Evolutionary conservation across 78 protist genomes (phyloP).

Genomic region (Polysphondylium violaceum): DNA sequence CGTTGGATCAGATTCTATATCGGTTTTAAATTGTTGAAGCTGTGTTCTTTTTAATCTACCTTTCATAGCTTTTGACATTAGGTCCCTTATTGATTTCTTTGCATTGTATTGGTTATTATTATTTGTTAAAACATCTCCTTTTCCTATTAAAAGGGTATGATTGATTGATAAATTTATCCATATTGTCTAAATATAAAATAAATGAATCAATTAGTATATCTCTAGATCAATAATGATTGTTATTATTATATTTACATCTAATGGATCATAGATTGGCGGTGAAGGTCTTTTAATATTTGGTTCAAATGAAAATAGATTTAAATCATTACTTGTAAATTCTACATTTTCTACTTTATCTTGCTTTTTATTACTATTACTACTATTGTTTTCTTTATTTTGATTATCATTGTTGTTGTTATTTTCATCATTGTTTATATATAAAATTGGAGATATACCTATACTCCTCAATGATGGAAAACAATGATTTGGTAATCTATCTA

Average conservation of each 20-base stretch:
- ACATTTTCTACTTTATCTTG: slow-evolving; percentile 6
- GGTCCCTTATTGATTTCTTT: slow-evolving; percentile 47
- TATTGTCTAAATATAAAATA: slow-evolving; percentile 21
- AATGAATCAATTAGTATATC: not conserved
- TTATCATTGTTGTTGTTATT: slow-evolving; percentile 1
- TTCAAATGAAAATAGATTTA: slow-evolving; percentile 64
- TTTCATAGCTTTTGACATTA: slow-evolving; percentile 67
- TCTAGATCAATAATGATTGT: not conserved
- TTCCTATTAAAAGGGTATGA: slow-evolving; percentile 59
- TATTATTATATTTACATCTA: slow-evolving; percentile 14
- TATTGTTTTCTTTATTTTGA: not conserved
- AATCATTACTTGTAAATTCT: slow-evolving; percentile 15
- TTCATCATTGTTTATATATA: not conserved
- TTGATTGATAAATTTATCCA: slow-evolving; percentile 60
- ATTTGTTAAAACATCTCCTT: slow-evolving; percentile 4
- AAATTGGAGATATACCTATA: slow-evolving; percentile 56
- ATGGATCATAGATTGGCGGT: slow-evolving; percentile 50
- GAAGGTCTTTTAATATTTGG: slow-evolving; percentile 40
- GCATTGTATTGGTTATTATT: slow-evolving; percentile 3
- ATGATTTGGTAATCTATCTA: slow-evolving; percentile 50
- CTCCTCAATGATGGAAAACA: slow-evolving; percentile 58
- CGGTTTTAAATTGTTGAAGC: slow-evolving; percentile 43
- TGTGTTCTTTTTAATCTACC: slow-evolving; percentile 49
- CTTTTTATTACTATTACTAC: not conserved
- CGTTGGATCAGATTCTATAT: slow-evolving; percentile 60